Base-by-base conservation (phyloP, 2,329 filamentous ascomycete genomes). In the Aspergillus sclerotialis region DNA sequence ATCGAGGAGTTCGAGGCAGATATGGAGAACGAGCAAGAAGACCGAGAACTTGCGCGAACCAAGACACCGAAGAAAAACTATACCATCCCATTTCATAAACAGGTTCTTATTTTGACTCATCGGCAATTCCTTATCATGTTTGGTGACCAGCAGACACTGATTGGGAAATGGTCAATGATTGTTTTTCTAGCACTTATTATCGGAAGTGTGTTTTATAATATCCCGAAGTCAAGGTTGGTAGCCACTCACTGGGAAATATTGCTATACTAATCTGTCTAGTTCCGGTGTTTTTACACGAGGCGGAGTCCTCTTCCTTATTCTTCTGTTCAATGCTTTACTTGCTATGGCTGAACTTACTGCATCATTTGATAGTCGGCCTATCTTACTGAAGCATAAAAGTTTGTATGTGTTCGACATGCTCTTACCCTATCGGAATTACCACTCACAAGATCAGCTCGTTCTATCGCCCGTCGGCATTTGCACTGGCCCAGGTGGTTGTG, bases 301-400 rank as follows among this genome's bases (percentile, higher is more conserved):
- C 27, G 76, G 75, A 55, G 70, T 75, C 2, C 63, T 81, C 44
- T 81, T 81, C 55, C 76, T 76, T 48, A 68, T 77, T 37, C 56
- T 82, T 1, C 60, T 82, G 2, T 80, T 80, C 61, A 80, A 81
- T 44, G 68, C 76, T 8, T 60, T 82, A 7, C 64, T 80, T 19
- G 75, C 78, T 4, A 53, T 81, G 30, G 72, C 73, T 4, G 76
- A 82, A 47, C 64, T 78, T 26, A 76, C 78, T 0, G 58, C 76
- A 1, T 70, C 77, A 0, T 84, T 83, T 43, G 60, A 69, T 30
- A 72, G 70, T 14, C 73, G 79, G 28, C 79, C 78, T 0, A 82
- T 85, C 36, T 57, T 85, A 25, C 60, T 82, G 34, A 84, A 84
- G 53, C 80, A 84, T 56, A 82, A 82, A 50, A 76, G 71, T 15